These are phyloP conservation scores for Tremella yokohamensis DNA, from an alignment of 768 basidiomycete genomes.

Conservation along the genomic window DNA sequence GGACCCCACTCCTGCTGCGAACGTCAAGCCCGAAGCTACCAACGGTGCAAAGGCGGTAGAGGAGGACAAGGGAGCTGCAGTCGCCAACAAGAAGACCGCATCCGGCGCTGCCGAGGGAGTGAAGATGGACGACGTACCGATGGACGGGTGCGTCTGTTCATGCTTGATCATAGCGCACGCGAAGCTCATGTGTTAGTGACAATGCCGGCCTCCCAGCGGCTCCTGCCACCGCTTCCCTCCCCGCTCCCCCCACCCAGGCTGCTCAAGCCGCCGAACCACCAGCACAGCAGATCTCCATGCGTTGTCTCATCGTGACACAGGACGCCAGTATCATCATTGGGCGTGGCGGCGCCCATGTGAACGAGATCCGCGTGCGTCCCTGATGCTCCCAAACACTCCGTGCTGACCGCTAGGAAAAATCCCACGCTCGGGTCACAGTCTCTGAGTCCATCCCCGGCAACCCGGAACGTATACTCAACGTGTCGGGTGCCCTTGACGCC, in stretches of 20 bases:
- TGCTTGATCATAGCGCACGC: neutral
- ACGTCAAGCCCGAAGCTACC: neutral
- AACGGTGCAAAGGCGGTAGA: neutral
- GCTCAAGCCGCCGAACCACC: constrained; percentile 52
- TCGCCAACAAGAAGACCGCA: constrained; percentile 12
- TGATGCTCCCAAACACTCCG: neutral
- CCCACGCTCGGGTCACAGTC: constrained; percentile 91
- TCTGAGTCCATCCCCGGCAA: constrained; percentile 98
- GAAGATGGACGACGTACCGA: constrained; percentile 38
- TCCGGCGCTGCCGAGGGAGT: constrained; percentile 9
- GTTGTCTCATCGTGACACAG: constrained; percentile 96
- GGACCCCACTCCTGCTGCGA: neutral
- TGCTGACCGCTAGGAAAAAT: constrained; percentile 58
- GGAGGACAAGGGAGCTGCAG: constrained; percentile 10
- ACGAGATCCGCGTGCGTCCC: constrained; percentile 80
- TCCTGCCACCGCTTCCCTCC: constrained; percentile 20
- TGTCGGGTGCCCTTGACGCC: constrained; percentile 94
- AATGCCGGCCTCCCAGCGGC: constrained; percentile 26
- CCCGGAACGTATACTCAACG: constrained; percentile 96
- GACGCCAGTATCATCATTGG: constrained; percentile 99
- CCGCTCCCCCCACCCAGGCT: constrained; percentile 30
- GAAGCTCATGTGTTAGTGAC: constrained; percentile 11
- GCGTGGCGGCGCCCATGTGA: constrained; percentile 89
- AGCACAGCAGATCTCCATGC: constrained; percentile 79
- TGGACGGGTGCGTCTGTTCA: constrained; percentile 31